Percentiles rank a stretch among this genome's conserved stretches.
These are phyloP conservation scores for Sugiyamaella chiloensis DNA, from an alignment of 805 yeast genomes.

Conservation along the genomic window DNA sequence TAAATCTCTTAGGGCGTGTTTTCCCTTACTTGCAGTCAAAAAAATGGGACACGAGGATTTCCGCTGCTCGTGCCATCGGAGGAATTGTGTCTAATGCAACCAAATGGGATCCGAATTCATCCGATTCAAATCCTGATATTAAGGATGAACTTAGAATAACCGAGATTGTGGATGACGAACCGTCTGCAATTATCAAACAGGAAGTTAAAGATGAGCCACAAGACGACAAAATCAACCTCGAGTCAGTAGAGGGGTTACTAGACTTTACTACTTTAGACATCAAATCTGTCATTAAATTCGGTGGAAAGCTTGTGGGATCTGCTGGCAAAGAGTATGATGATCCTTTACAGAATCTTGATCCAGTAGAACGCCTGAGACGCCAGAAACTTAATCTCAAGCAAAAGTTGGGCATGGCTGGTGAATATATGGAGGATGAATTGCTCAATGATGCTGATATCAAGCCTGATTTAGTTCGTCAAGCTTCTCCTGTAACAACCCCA, in stretches of 20 bases:
- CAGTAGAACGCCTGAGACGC: constrained; percentile 48
- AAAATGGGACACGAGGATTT: constrained; percentile 94
- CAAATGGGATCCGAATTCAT: constrained; percentile 78
- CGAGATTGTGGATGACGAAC: constrained; percentile 16
- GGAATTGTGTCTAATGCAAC: constrained; percentile 79
- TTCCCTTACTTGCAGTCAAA: constrained; percentile 79
- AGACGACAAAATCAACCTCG: constrained; percentile 25
- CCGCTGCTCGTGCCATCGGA: constrained; percentile 94
- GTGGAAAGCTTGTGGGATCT: constrained; percentile 57
- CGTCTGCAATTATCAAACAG: constrained; percentile 18
- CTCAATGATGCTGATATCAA: constrained; percentile 32
- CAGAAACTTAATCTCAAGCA: constrained; percentile 46
- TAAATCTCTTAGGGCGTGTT: constrained; percentile 78
- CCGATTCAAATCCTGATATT: constrained; percentile 22
- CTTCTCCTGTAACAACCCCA: constrained; percentile 4
- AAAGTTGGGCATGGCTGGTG: constrained; percentile 43
- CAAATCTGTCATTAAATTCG: constrained; percentile 36
- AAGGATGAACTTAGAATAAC: constrained; percentile 12
- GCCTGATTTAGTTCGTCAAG: constrained; percentile 1
- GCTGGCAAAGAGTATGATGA: constrained; percentile 50
- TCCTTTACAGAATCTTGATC: constrained; percentile 37
- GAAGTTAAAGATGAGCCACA: constrained; percentile 26
- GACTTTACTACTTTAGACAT: constrained; percentile 38
- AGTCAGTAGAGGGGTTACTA: constrained; percentile 32
- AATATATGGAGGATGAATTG: constrained; percentile 37